Evolutionary conservation across 768 basidiomycete genomes (phyloP).

Genomic region (Naganishia friedmannii): DNA sequence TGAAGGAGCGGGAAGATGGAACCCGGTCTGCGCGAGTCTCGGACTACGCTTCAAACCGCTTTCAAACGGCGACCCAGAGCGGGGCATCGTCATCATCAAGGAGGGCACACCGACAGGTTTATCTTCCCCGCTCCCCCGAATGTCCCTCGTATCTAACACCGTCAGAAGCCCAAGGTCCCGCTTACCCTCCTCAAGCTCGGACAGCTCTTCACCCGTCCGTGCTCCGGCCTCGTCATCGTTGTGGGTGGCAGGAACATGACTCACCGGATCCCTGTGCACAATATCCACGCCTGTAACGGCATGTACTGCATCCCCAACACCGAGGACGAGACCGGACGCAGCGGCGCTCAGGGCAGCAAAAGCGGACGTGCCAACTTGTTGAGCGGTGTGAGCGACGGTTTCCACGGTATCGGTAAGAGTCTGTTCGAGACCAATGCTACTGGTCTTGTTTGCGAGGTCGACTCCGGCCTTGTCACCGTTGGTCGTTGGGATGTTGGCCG

Average conservation of each 20-base stretch:
- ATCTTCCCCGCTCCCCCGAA: too few species aligned
- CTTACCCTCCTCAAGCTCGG: conserved; percentile 8
- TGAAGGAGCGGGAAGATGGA: background rate
- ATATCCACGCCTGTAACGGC: conserved; percentile 48
- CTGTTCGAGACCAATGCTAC: background rate
- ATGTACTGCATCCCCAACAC: conserved; percentile 39
- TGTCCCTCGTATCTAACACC: too few species aligned
- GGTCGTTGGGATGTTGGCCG: conserved; percentile 19
- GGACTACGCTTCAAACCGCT: conserved; percentile 27
- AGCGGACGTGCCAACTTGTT: conserved; percentile 32
- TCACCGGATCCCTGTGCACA: conserved; percentile 43
- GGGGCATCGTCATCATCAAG: background rate
- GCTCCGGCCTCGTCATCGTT: background rate
- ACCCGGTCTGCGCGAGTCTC: conserved; percentile 21
- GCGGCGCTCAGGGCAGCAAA: conserved; percentile 39
- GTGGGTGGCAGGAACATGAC: conserved; percentile 26
- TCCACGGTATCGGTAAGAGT: background rate
- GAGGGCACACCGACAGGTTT: background rate
- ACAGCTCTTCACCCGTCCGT: background rate
- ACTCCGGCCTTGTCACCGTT: conserved; percentile 2
- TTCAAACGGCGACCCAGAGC: background rate
- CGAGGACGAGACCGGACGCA: conserved; percentile 33
- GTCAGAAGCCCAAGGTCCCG: background rate
- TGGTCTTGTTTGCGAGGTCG: background rate
- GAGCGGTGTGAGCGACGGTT: conserved; percentile 10